phyloP scores from a whole-genome alignment of 495 filamentous ascomycete species.

The Endocarpon pusillum region DNA sequence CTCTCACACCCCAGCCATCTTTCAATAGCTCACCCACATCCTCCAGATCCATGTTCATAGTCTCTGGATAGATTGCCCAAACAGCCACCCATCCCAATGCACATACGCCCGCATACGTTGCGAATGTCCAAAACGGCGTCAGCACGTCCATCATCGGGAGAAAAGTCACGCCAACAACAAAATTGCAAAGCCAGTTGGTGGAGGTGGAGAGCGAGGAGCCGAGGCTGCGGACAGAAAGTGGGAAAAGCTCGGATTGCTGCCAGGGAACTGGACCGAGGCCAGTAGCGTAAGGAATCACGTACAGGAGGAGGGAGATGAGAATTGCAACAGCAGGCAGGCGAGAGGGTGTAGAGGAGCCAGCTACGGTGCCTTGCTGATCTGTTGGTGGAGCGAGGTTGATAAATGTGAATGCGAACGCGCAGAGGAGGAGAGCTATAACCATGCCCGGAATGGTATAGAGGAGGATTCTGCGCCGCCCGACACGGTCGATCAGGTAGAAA shows the following conservation, averaged over 20 bases:
- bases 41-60: slow-evolving; percentile 63
- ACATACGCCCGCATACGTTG: slow-evolving; percentile 56
- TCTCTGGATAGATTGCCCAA: slow-evolving; percentile 70
- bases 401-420: slow-evolving; percentile 48
- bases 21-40: slow-evolving; percentile 59
- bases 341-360: slow-evolving; percentile 4
- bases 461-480: slow-evolving; percentile 67
- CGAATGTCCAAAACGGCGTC: slow-evolving; percentile 62
- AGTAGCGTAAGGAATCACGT: slow-evolving; percentile 68
- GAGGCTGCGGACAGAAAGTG: slow-evolving; percentile 61
- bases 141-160: slow-evolving; percentile 68
- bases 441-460: slow-evolving; percentile 77
- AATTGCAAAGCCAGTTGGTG: slow-evolving; percentile 81
- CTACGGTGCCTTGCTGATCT: neutral
- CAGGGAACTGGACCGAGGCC: slow-evolving; percentile 88
- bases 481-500: slow-evolving; percentile 58
- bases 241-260: slow-evolving; percentile 86
- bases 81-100: slow-evolving; percentile 44
- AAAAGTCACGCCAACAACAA: slow-evolving; percentile 75
- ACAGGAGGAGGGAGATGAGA: slow-evolving; percentile 56
- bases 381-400: slow-evolving; percentile 26
- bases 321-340: slow-evolving; percentile 33
- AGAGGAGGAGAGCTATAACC: slow-evolving; percentile 49
- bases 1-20: slow-evolving; percentile 54
- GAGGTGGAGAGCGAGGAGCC: slow-evolving; percentile 72